Evolutionary conservation across 176 grass and related monocot species (phyloP).

Genomic region (Panicum miliaceum): DNA sequence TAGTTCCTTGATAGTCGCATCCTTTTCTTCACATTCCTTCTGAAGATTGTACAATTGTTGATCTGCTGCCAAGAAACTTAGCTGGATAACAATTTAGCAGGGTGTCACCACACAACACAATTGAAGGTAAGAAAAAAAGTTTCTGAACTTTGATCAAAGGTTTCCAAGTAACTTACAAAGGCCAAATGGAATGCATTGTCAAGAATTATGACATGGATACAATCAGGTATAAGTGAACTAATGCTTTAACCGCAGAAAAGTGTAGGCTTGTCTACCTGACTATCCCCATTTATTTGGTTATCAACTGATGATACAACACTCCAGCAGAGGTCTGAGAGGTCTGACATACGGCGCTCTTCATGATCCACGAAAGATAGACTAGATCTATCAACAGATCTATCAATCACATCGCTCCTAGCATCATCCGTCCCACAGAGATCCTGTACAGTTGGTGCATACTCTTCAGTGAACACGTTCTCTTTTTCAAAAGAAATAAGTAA

Average conservation of each 20-base stretch:
- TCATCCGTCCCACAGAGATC: conserved; percentile 33
- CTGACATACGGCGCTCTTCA: conserved; percentile 88
- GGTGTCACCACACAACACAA: conserved; percentile 20
- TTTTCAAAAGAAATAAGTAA: not conserved
- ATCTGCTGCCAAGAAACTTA: conserved; percentile 67
- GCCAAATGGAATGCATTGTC: not conserved
- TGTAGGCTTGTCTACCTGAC: conserved; percentile 53
- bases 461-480: not conserved
- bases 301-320: conserved; percentile 84
- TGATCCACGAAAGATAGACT: conserved; percentile 55
- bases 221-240: not conserved
- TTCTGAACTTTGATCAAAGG: conserved; percentile 23
- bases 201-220: conserved; percentile 7
- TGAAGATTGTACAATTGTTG: conserved; percentile 85
- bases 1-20: conserved; percentile 77
- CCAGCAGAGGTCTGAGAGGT: conserved; percentile 92
- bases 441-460: conserved; percentile 29
- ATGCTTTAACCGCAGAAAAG: not conserved
- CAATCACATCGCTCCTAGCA: conserved; percentile 35
- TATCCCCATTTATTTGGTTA: conserved; percentile 62
- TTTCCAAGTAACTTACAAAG: not conserved
- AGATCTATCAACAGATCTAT: conserved; percentile 38
- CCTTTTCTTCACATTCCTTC: conserved; percentile 92
- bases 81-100: conserved; percentile 51
- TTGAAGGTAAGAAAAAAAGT: not conserved